phyloP scores from a whole-genome alignment of 202 grass and related monocot genomes.

The Cymbopogon flexuosus region DNA sequence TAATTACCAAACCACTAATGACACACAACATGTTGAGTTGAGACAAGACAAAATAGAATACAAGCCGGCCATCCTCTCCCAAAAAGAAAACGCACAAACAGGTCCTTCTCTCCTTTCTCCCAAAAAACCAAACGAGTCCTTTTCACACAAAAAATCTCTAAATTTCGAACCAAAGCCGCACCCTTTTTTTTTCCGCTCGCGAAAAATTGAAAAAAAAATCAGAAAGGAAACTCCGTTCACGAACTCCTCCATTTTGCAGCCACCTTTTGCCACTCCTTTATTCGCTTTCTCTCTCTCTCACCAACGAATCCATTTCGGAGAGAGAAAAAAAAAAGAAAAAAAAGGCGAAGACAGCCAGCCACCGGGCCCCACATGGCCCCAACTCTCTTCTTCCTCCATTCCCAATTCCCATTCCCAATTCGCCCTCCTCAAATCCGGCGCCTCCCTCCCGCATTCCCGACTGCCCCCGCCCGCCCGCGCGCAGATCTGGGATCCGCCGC shows the following conservation, averaged over 20 bases:
- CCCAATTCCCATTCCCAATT: constrained; percentile 17
- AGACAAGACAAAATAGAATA: background rate
- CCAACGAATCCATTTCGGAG: background rate
- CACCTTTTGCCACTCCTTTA: constrained; percentile 3
- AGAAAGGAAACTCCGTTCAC: background rate
- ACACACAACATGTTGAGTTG: background rate
- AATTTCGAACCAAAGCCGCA: background rate
- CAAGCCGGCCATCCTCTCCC: constrained; percentile 6
- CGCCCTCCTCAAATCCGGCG: constrained; percentile 37
- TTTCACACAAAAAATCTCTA: background rate
- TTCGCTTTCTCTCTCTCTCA: background rate
- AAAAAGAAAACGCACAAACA: too few species aligned
- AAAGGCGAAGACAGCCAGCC: background rate
- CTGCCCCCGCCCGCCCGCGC: background rate
- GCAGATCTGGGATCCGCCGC: constrained; percentile 39
- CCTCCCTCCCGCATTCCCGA: constrained; percentile 28
- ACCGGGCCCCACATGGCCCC: background rate
- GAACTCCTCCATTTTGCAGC: background rate
- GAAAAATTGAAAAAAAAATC: background rate
- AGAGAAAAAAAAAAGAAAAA: background rate
- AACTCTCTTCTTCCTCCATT: background rate
- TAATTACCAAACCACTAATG: constrained; percentile 32
- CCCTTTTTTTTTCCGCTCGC: background rate
- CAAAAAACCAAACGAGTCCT: background rate
- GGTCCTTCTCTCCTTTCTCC: background rate